Evolutionary conservation across 495 filamentous ascomycete species (phyloP), one percentile per base, ranked within the genome.

Genomic region (Penicillium alfredii): DNA sequence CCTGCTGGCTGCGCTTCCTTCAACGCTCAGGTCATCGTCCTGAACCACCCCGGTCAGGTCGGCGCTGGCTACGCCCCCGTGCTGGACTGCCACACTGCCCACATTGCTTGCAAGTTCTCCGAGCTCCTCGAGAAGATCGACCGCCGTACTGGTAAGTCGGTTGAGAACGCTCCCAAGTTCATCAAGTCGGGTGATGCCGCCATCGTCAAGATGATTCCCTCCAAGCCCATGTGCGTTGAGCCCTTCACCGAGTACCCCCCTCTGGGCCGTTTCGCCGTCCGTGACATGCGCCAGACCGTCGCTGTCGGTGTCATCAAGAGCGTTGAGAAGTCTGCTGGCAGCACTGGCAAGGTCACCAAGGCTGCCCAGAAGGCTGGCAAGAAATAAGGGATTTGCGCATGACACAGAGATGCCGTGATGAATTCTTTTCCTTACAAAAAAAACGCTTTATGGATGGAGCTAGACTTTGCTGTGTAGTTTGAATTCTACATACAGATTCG

Each of bases 221-320:
- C 92, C 73, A 98, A 98, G 88, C 92, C 92, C 61, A 98, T 98
- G 92, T 98, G 92, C 73, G 92, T 98, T 66, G 92, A 97, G 86
- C 76, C 93, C 52, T 97, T 97, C 88, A 94, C 90, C 56, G 88
- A 97, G 54, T 98, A 97, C 77, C 89, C 92, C 55, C 92, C 93
- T 63, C 87, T 98, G 40, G 92, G 92, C 63, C 88, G 92, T 78
- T 98, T 95, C 78, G 89, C 89, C 64, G 88, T 96, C 76, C 87
- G 88, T 78, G 86, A 70, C 49, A 82, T 84, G 76, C 73, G 81
- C 58, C 83, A 95, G 63, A 95, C 90, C 64, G 90, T 96, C 45
- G 92, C 90, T 46, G 92, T 98, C 70, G 90, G 90, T 78, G 90
- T 93, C 71, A 87, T 93, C 74, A 88, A 88, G 74, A 75, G 74